Evolutionary conservation across 139 green algal genomes (phyloP).

Genomic region (Medakamo hakoo): DNA sequence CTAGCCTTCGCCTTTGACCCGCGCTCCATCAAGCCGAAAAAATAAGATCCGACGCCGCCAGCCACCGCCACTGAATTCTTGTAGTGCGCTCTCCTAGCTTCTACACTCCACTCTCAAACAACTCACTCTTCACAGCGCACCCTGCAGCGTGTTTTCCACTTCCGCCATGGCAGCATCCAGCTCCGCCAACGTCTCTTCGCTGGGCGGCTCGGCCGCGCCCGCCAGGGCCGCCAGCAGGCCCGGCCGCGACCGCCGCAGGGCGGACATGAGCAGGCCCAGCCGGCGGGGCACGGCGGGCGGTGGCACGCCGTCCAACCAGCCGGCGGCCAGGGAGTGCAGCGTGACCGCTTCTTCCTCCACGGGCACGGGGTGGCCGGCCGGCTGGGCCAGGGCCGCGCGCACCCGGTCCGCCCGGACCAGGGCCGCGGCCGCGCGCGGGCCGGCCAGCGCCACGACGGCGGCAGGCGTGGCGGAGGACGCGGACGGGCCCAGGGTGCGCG

Average conservation of each 20-base stretch:
- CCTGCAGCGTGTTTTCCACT: background rate
- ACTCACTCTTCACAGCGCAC: too few relatives aligned
- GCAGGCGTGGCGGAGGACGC: too few relatives aligned
- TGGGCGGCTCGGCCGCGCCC: background rate
- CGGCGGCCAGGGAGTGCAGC: background rate
- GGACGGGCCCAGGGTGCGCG: conserved; percentile 11
- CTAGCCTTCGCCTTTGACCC: too few relatives aligned
- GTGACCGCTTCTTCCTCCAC: conserved; percentile 26
- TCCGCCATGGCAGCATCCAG: background rate
- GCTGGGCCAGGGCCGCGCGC: conserved; percentile 28
- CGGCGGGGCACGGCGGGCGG: background rate
- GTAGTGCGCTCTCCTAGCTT: too few relatives aligned
- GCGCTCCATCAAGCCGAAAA: too few relatives aligned
- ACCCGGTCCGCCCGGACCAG: conserved; percentile 17
- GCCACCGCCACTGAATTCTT: too few relatives aligned
- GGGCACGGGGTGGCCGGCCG: conserved; percentile 15
- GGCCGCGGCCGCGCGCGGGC: background rate
- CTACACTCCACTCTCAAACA: too few relatives aligned
- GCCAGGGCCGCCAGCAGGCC: background rate
- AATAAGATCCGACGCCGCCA: too few relatives aligned
- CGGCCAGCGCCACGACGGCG: background rate
- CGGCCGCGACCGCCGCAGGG: background rate
- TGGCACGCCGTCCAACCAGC: conserved; percentile 16
- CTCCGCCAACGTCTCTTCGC: conserved; percentile 7
- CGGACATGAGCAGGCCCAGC: background rate